phyloP scores from a whole-genome alignment of 225 moss, liverwort and hornwort species.

The Polytrichum formosum region DNA sequence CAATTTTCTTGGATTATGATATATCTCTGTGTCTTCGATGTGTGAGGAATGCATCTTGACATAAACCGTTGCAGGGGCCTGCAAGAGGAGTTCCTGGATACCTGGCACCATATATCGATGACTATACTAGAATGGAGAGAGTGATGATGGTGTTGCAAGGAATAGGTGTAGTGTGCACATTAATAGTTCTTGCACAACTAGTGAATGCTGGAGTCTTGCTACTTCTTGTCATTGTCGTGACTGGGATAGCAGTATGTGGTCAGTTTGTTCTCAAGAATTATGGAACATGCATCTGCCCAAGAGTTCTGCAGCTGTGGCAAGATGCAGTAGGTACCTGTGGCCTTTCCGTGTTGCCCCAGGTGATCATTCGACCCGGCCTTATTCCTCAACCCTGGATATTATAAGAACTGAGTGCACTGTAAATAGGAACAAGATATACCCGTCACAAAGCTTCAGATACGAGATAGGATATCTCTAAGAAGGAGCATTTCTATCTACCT shows the following conservation, averaged over 20 bases:
- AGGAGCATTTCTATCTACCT: too few relatives aligned
- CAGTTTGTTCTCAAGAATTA: conserved; percentile 23
- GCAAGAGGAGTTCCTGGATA: conserved; percentile 15
- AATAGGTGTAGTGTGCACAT: conserved; percentile 38
- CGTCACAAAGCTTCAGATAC: too few relatives aligned
- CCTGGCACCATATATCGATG: conserved; percentile 18
- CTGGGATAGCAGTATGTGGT: conserved; percentile 29
- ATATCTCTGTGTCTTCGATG: background rate
- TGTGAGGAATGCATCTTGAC: conserved; percentile 3
- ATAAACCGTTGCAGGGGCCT: conserved; percentile 5
- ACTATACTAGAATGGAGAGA: conserved; percentile 7
- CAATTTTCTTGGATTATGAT: background rate
- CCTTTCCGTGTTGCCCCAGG: conserved; percentile 45
- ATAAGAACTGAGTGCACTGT: too few relatives aligned
- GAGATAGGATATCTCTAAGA: too few relatives aligned
- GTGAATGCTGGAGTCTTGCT: conserved; percentile 28
- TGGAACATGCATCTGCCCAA: conserved; percentile 10
- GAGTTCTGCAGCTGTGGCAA: conserved; percentile 27
- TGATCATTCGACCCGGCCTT: conserved; percentile 5
- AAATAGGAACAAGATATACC: too few relatives aligned
- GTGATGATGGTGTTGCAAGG: conserved; percentile 20
- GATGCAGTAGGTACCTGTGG: conserved; percentile 32
- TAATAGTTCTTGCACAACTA: conserved; percentile 38
- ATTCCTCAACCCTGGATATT: too few relatives aligned
- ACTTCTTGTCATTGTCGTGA: conserved; percentile 19